These are phyloP conservation scores for Solanum neorickii DNA, from an alignment of 257 asterid species.

Conservation along the genomic window DNA sequence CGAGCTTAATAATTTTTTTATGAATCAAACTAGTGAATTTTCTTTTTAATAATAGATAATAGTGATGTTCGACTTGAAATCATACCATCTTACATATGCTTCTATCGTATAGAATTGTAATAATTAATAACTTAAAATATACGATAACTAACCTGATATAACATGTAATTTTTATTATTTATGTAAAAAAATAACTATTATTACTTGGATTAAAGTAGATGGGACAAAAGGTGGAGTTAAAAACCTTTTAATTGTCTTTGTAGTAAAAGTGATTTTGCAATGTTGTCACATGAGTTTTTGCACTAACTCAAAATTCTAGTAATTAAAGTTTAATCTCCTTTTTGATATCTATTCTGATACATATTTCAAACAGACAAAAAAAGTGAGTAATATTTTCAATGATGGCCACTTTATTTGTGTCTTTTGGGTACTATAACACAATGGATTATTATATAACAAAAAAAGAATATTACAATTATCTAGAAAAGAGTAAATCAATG, in stretches of 20 bases:
- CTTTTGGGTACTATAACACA: not conserved
- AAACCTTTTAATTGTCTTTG: not conserved
- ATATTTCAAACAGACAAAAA: not conserved
- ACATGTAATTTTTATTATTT: not conserved
- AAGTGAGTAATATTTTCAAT: not conserved
- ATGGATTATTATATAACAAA: not conserved
- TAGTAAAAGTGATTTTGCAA: not conserved
- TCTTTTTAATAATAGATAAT: too few relatives aligned
- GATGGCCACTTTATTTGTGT: conserved; percentile 4
- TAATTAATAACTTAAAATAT: too few relatives aligned
- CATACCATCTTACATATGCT: not conserved
- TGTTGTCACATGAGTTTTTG: not conserved
- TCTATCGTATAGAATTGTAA: too few relatives aligned
- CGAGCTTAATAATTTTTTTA: not conserved
- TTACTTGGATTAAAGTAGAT: not conserved
- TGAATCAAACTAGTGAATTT: too few relatives aligned
- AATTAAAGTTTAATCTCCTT: not conserved
- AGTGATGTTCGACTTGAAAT: too few relatives aligned
- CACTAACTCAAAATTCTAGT: not conserved
- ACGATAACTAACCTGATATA: not conserved
- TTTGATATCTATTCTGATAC: not conserved
- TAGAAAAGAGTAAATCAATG: too few relatives aligned
- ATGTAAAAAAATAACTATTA: not conserved
- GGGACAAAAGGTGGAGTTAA: not conserved
- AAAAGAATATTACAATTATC: not conserved